Percentiles rank a stretch among this genome's conserved stretches.
phyloP scores from a whole-genome alignment of 345 rosid genomes.

The Sisymbrium altissimum region DNA sequence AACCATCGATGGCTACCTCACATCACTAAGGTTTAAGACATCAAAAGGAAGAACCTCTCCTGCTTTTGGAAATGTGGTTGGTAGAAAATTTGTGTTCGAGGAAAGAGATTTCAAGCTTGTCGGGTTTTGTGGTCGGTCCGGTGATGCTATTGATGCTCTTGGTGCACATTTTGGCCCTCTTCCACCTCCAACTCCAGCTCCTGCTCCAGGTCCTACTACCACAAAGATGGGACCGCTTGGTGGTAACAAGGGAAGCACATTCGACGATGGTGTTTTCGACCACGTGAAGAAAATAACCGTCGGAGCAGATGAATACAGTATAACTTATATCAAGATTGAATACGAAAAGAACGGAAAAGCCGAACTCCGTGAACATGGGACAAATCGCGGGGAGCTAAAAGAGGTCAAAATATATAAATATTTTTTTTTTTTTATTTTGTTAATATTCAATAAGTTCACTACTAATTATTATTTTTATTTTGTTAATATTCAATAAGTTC shows the following conservation, averaged over 20 bases:
- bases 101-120: constrained; percentile 23
- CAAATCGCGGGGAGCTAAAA: neutral
- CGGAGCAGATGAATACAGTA: neutral
- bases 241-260: constrained; percentile 19
- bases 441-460: neutral
- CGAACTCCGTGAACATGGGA: constrained; percentile 17
- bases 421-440: neutral
- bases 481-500: neutral
- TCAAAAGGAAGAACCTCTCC: constrained; percentile 28
- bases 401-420: neutral
- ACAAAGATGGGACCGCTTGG: constrained; percentile 10
- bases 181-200: neutral
- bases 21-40: constrained; percentile 23
- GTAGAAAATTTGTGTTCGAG: constrained; percentile 26
- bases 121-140: constrained; percentile 25
- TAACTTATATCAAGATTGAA: constrained; percentile 22
- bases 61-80: constrained; percentile 17
- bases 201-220: neutral
- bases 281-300: constrained; percentile 19
- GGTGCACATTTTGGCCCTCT: constrained; percentile 21
- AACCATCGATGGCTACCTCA: constrained; percentile 13
- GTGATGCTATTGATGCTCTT: constrained; percentile 7
- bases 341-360: constrained; percentile 17
- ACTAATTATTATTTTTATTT: neutral
- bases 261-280: constrained; percentile 25